These are phyloP conservation scores for Saitozyma sp. DNA, from an alignment of 768 basidiomycete genomes.

Conservation along the genomic window DNA sequence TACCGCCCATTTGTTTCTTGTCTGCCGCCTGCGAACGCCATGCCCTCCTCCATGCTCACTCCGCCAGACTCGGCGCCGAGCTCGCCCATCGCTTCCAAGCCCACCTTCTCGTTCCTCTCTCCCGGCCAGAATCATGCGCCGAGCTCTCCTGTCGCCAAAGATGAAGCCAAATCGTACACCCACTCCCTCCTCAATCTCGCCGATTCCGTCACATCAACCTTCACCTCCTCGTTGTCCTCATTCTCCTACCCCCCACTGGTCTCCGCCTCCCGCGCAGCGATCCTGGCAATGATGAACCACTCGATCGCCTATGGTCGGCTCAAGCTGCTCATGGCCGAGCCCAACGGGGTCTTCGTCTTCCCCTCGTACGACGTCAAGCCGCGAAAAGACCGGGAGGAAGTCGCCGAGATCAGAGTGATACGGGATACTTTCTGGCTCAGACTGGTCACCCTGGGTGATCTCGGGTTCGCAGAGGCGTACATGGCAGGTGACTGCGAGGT, in stretches of 20 bases:
- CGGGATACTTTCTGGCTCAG: constrained; percentile 51
- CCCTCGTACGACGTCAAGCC: constrained; percentile 5
- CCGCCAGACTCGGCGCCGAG: constrained; percentile 20
- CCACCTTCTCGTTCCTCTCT: not conserved
- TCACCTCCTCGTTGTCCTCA: constrained; percentile 18
- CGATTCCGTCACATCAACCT: constrained; percentile 21
- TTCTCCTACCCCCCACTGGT: constrained; percentile 26
- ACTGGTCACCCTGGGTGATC: constrained; percentile 60
- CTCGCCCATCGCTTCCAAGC: constrained; percentile 6
- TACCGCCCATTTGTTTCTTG: no score
- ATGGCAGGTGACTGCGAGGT: constrained; percentile 77
- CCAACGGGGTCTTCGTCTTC: constrained; percentile 26
- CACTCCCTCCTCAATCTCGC: constrained; percentile 23
- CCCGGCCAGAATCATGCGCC: no score
- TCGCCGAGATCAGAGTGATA: constrained; percentile 32
- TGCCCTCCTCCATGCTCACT: constrained; percentile 2
- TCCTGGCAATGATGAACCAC: constrained; percentile 35
- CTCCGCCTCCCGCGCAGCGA: constrained; percentile 22
- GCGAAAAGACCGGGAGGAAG: constrained; percentile 3
- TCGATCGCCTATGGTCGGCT: constrained; percentile 35
- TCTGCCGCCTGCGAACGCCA: not conserved
- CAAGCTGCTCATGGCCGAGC: constrained; percentile 25
- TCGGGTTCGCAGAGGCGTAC: constrained; percentile 74
- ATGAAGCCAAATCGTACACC: constrained; percentile 1
- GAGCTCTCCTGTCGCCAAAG: not conserved